These are phyloP conservation scores for Penicillium pancosmium DNA, from an alignment of 495 filamentous ascomycete species.

Conservation along the genomic window DNA sequence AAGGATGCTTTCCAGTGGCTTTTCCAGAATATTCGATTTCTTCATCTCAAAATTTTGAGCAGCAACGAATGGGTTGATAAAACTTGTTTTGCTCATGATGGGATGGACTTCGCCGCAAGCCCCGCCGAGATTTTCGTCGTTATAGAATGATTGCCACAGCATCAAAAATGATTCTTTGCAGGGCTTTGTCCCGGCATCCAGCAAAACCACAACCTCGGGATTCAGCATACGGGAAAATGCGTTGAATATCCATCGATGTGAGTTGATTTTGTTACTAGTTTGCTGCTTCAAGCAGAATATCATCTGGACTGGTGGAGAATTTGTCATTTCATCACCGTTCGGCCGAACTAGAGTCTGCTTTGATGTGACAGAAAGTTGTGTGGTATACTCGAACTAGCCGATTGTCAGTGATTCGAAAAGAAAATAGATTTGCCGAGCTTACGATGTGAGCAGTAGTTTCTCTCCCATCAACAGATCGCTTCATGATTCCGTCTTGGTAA, in stretches of 20 bases:
- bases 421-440: constrained; percentile 23
- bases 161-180: constrained; percentile 84
- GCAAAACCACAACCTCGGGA: constrained; percentile 91
- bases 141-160: constrained; percentile 97
- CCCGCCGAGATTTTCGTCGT: constrained; percentile 95
- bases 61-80: constrained; percentile 91
- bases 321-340: constrained; percentile 13
- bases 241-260: constrained; percentile 96
- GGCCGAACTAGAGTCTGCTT: constrained; percentile 20
- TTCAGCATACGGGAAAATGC: constrained; percentile 94
- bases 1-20: constrained; percentile 93
- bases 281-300: constrained; percentile 23
- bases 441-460: constrained; percentile 92
- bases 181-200: constrained; percentile 95
- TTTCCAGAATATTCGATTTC: constrained; percentile 97
- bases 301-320: constrained; percentile 70
- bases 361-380: constrained; percentile 22
- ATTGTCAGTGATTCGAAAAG: constrained; percentile 3
- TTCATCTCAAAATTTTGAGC: constrained; percentile 99
- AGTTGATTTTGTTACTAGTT: constrained; percentile 86
- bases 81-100: constrained; percentile 87
- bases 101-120: constrained; percentile 99
- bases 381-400: constrained; percentile 21
- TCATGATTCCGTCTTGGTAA: constrained; percentile 97
- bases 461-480: constrained; percentile 94